Conservation (phyloP, 441 rosid species). For the Kokia cookei region DNA sequence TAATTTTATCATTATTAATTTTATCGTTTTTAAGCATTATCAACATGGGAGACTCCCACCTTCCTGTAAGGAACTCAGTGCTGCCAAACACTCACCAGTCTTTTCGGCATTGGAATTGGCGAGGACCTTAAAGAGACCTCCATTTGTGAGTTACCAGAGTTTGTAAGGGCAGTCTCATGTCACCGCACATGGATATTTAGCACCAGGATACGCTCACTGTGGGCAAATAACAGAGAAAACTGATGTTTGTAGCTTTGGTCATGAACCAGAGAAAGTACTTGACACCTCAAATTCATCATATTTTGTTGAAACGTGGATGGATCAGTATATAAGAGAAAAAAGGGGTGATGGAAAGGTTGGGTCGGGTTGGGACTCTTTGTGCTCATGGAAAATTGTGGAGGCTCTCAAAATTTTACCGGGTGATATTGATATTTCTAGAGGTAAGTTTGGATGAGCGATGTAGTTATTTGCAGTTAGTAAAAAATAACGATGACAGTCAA, state of each 20-base stretch:
- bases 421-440: slow-evolving; percentile 44
- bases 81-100: slow-evolving; percentile 42
- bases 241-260: slow-evolving; percentile 61
- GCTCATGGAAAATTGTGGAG: slow-evolving; percentile 52
- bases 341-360: slow-evolving; percentile 56
- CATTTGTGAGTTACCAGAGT: slow-evolving; percentile 21
- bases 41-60: slow-evolving; percentile 15
- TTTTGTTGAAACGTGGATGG: slow-evolving; percentile 35
- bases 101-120: slow-evolving; percentile 48
- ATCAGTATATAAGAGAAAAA: slow-evolving; percentile 19
- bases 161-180: slow-evolving; percentile 51
- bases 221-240: slow-evolving; percentile 59
- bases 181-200: slow-evolving; percentile 53
- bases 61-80: slow-evolving; percentile 13
- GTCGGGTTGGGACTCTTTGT: slow-evolving; percentile 52
- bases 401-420: slow-evolving; percentile 58
- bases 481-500: accelerated
- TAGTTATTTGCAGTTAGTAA: accelerated
- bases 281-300: slow-evolving; percentile 31
- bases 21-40: not conserved
- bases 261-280: slow-evolving; percentile 51
- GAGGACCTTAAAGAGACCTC: slow-evolving; percentile 36
- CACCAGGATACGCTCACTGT: slow-evolving; percentile 50
- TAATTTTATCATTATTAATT: too few relatives aligned
- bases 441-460: accelerated